Percentiles rank a stretch among this genome's conserved stretches.
Evolutionary conservation across 75 land plant genomes (phyloP).

Genomic region (Sequoiadendron giganteum): DNA sequence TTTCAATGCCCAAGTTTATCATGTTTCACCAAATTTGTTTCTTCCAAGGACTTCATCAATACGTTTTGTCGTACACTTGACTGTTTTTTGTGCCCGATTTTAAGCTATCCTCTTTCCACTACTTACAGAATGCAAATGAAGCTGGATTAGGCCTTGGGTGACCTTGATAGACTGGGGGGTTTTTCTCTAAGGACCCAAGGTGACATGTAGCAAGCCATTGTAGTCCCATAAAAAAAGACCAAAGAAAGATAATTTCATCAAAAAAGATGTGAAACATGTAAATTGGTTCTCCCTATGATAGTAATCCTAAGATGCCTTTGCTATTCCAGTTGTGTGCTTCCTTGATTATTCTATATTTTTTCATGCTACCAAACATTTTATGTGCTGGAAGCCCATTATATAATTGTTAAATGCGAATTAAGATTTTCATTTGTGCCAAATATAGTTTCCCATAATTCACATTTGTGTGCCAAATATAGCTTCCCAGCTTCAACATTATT

Average conservation of each 20-base stretch:
- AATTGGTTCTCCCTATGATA: neutral
- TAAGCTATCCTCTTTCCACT: neutral
- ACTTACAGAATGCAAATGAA: neutral
- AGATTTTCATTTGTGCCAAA: constrained; percentile 24
- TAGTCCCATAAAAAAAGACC: neutral
- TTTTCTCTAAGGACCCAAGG: neutral
- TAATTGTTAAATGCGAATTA: constrained; percentile 15
- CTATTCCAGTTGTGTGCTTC: neutral
- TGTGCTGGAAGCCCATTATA: neutral
- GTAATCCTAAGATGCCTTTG: neutral
- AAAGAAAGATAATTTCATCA: neutral
- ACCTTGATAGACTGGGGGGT: neutral
- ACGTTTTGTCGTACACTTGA: neutral
- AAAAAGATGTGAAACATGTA: neutral
- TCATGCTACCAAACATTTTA: neutral
- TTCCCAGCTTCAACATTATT: neutral
- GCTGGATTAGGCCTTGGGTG: neutral
- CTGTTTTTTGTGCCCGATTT: neutral
- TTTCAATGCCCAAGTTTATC: neutral
- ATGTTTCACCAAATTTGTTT: neutral
- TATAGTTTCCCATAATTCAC: too few relatives aligned
- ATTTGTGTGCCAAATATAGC: constrained; percentile 14
- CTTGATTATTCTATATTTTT: constrained; percentile 20
- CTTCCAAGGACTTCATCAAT: neutral
- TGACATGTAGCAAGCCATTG: neutral